Conservation (phyloP, 106 monocot genomes). For the Dioscorea zingiberensis region DNA sequence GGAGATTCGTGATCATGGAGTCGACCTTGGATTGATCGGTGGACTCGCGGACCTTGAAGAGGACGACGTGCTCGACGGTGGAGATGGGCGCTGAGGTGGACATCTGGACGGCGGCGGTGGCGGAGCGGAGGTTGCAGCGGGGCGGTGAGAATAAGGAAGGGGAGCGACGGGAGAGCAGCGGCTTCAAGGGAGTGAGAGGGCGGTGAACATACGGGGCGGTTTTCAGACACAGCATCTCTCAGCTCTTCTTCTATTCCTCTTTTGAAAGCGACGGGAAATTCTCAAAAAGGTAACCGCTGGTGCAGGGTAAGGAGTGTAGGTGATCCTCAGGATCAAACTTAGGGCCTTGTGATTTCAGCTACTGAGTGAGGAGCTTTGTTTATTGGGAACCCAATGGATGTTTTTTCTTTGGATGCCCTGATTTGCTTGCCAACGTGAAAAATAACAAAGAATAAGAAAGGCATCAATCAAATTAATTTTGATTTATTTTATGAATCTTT, state of each 20-base stretch:
- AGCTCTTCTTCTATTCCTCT: not conserved
- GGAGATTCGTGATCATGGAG: conserved; percentile 64
- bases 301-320: too few relatives aligned
- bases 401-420: too few relatives aligned
- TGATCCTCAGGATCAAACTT: too few relatives aligned
- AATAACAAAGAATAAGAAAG: too few relatives aligned
- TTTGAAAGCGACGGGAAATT: too few relatives aligned
- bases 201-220: conserved; percentile 18
- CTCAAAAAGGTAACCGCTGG: too few relatives aligned
- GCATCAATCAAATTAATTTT: too few relatives aligned
- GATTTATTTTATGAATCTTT: too few relatives aligned
- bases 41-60: conserved; percentile 63
- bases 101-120: not conserved
- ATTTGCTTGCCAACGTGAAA: too few relatives aligned
- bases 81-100: conserved; percentile 1
- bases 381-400: too few relatives aligned
- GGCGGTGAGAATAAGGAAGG: conserved; percentile 12
- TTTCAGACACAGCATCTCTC: conserved; percentile 38
- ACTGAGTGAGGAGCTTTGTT: too few relatives aligned
- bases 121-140: conserved; percentile 1
- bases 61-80: conserved; percentile 80
- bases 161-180: not conserved
- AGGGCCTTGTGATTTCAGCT: too few relatives aligned
- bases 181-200: not conserved
- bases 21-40: conserved; percentile 38